Evolutionary conservation across 2,329 filamentous ascomycete species (phyloP), one percentile per base, ranked within the genome.

Genomic region (Colletotrichum abscissum): DNA sequence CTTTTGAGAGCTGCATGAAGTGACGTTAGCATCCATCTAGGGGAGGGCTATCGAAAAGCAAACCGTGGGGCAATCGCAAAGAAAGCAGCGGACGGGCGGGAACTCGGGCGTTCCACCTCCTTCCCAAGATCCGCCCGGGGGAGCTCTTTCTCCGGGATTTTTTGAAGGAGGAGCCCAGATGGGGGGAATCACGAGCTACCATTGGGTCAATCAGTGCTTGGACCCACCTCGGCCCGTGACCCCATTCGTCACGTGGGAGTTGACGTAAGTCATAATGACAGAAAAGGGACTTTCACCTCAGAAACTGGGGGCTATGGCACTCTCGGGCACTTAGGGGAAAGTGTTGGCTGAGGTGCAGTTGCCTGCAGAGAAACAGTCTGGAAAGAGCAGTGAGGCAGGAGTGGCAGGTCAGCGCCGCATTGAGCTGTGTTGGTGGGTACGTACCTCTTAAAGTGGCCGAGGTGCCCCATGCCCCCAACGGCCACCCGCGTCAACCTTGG

Each of bases 181-280:
- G 38, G 38, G 38, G 6, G 24, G 9, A 4, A 2, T 46, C 3
- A 5, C 28, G 30, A 16, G 26, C 9, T 19, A 2, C 22, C 12
- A 70, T 65, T 70, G 67, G 67, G 7, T 12, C 3, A 6, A n/a
- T 24, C 7, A 6, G 8, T 1, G 2, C 26, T 22, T 0, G 28
- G 9, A 42, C 59, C 67, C 46, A 70, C 9, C 60, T 8, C n/a
- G n/a, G 11, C 30, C 42, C 28, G 59, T 26, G 33, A 59, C 3
- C 38, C 66, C 22, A n/a, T 22, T 5, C 33, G n/a, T 73, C 71
- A 73, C 71, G 71, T 73, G 71, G 67, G 26, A 35, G 19, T 28
- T 73, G 71, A 73, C 71, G 71, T 73, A 73, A 73, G 70, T 9
- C 35, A 42, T 35, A 30, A 8, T 30, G 28, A 30, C 28, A 30